phyloP scores from a whole-genome alignment of 1,284 basidiomycete genomes.

The Microbotryum violaceum region DNA sequence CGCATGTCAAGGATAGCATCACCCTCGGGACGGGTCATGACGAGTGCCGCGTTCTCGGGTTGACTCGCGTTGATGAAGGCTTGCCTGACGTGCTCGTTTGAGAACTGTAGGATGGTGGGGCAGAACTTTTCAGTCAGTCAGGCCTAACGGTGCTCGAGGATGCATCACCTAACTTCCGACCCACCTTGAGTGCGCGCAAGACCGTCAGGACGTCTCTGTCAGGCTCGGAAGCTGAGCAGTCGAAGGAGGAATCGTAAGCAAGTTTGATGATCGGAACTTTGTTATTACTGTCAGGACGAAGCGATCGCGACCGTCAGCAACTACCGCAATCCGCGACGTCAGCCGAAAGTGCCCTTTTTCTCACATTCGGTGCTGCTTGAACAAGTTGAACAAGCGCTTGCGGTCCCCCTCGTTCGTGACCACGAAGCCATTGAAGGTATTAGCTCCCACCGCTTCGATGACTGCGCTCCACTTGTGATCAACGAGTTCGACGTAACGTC shows the following conservation, averaged over 20 bases:
- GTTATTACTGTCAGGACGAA: constrained; percentile 2
- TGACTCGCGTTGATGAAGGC: constrained; percentile 65
- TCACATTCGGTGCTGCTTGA: neutral
- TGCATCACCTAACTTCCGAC: constrained; percentile 32
- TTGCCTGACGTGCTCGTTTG: constrained; percentile 65
- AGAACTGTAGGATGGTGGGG: constrained; percentile 49
- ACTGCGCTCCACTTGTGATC: constrained; percentile 63
- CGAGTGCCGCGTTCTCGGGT: constrained; percentile 69
- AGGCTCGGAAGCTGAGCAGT: constrained; percentile 49
- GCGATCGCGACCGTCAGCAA: neutral
- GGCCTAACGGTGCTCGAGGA: neutral
- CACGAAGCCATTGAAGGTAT: constrained; percentile 62
- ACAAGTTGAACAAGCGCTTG: constrained; percentile 1
- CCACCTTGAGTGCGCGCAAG: constrained; percentile 71
- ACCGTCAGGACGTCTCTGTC: constrained; percentile 58
- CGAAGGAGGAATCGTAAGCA: constrained; percentile 58
- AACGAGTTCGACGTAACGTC: constrained; percentile 64
- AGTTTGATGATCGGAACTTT: constrained; percentile 55
- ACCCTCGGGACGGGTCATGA: constrained; percentile 54
- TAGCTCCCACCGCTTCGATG: constrained; percentile 59
- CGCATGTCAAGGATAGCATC: constrained; percentile 42
- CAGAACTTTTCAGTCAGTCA: neutral
- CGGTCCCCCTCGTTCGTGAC: constrained; percentile 68
- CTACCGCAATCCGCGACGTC: neutral
- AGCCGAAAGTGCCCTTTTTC: neutral